Conservation (phyloP, 306 rosid species). For the Casuarina equisetifolia region DNA sequence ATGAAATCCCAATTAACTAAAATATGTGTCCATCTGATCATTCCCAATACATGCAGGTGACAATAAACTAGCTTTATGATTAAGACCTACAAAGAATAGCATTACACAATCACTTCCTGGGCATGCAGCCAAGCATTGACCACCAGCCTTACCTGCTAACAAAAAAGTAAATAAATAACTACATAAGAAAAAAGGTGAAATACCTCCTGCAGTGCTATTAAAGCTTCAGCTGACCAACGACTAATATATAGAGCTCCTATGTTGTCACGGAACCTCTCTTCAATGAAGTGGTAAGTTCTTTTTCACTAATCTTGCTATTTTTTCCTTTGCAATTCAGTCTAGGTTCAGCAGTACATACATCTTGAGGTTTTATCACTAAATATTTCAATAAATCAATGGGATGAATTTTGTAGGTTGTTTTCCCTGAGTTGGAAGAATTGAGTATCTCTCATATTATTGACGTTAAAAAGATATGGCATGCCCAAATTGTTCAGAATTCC, state of each 20-base stretch:
- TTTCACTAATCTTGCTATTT: too few species aligned
- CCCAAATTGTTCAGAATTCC: too few species aligned
- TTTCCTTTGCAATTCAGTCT: too few species aligned
- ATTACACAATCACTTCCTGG: background rate
- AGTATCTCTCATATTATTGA: too few species aligned
- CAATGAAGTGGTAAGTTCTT: background rate
- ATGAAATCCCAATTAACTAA: background rate
- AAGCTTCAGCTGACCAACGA: conserved; percentile 82
- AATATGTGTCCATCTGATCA: background rate
- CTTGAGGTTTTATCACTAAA: too few species aligned
- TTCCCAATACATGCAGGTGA: conserved; percentile 1
- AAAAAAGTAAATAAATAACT: conserved; percentile 9
- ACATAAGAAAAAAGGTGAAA: conserved; percentile 20
- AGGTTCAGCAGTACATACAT: too few species aligned
- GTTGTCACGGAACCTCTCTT: background rate
- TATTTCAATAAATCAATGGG: too few species aligned
- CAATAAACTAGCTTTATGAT: background rate
- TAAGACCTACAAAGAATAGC: background rate
- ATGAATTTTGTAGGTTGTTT: too few species aligned
- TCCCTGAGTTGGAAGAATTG: too few species aligned
- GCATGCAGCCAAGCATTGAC: conserved; percentile 8
- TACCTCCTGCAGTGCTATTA: conserved; percentile 81
- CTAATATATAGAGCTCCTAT: conserved; percentile 1
- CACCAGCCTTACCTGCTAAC: conserved; percentile 8
- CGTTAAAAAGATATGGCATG: too few species aligned